These are phyloP conservation scores for Trichoderma reesei DNA, from an alignment of 495 filamentous ascomycete genomes.

Conservation along the genomic window DNA sequence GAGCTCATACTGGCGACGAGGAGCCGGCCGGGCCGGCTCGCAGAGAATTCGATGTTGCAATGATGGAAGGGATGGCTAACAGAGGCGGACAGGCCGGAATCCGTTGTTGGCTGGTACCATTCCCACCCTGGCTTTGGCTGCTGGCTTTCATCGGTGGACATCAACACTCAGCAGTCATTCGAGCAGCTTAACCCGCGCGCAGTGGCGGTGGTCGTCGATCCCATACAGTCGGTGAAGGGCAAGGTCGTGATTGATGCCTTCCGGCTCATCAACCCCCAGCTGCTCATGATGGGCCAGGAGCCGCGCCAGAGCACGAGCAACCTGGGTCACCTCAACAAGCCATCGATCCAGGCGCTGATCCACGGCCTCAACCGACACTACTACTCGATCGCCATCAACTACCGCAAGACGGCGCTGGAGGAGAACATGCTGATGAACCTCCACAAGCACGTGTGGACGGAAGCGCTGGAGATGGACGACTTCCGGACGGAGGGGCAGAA, in stretches of 20 bases:
- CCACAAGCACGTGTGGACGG: constrained; percentile 98
- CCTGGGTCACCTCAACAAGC: constrained; percentile 95
- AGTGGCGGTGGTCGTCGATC: constrained; percentile 95
- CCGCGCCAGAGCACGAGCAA: constrained; percentile 98
- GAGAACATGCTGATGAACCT: constrained; percentile 99
- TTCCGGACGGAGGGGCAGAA: constrained; percentile 74
- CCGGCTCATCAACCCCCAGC: constrained; percentile 96
- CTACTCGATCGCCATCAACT: constrained; percentile 97
- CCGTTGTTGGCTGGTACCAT: constrained; percentile 98
- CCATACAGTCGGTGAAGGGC: constrained; percentile 98
- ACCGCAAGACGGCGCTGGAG: constrained; percentile 93
- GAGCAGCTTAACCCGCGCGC: constrained; percentile 93
- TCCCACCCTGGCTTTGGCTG: constrained; percentile 98
- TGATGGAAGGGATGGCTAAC: constrained; percentile 12
- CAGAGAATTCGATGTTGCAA: not conserved
- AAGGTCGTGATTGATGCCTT: constrained; percentile 99
- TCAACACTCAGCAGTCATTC: constrained; percentile 99
- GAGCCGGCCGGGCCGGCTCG: not conserved
- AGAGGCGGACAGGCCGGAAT: constrained; percentile 60
- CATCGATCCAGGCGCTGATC: constrained; percentile 97
- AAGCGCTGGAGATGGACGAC: constrained; percentile 93
- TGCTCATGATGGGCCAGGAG: constrained; percentile 96
- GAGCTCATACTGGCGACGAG: constrained; percentile 21
- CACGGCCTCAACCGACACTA: constrained; percentile 97
- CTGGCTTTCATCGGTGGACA: constrained; percentile 97